Conservation (phyloP, 768 basidiomycete species). For the Aureoboletus auriporus region DNA sequence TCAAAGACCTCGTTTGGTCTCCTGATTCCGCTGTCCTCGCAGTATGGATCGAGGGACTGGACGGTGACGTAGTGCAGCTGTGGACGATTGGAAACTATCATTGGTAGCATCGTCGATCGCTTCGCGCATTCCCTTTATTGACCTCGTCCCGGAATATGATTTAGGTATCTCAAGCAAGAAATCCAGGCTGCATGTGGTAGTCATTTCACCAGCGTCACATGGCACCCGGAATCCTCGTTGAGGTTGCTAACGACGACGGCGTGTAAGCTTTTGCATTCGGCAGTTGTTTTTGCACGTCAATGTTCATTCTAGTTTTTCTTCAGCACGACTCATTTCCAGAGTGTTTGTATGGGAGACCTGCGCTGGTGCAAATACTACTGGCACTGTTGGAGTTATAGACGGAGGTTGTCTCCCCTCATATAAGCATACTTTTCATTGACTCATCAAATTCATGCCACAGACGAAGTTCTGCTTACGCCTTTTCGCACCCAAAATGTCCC, state of each 20-base stretch:
- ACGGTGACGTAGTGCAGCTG: slow-evolving; percentile 81
- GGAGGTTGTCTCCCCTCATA: slow-evolving; percentile 55
- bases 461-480: slow-evolving; percentile 76
- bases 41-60: slow-evolving; percentile 73
- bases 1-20: slow-evolving; percentile 82
- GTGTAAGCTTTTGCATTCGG: slow-evolving; percentile 40
- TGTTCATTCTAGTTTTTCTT: slow-evolving; percentile 1
- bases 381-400: slow-evolving; percentile 85
- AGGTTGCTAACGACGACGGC: slow-evolving; percentile 62
- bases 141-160: slow-evolving; percentile 2
- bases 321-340: slow-evolving; percentile 55
- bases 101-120: slow-evolving; percentile 48
- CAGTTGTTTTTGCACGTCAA: not conserved
- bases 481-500: slow-evolving; percentile 93
- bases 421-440: not conserved
- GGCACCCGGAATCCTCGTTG: slow-evolving; percentile 84
- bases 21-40: slow-evolving; percentile 82
- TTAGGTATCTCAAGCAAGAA: slow-evolving; percentile 92
- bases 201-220: slow-evolving; percentile 69
- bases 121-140: not conserved
- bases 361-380: slow-evolving; percentile 72
- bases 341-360: slow-evolving; percentile 80
- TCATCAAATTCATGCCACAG: slow-evolving; percentile 36
- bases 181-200: slow-evolving; percentile 47
- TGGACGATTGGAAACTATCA: slow-evolving; percentile 96